These are phyloP conservation scores for Blastobotrys muscicola DNA, from an alignment of 805 yeast genomes.

Conservation along the genomic window DNA sequence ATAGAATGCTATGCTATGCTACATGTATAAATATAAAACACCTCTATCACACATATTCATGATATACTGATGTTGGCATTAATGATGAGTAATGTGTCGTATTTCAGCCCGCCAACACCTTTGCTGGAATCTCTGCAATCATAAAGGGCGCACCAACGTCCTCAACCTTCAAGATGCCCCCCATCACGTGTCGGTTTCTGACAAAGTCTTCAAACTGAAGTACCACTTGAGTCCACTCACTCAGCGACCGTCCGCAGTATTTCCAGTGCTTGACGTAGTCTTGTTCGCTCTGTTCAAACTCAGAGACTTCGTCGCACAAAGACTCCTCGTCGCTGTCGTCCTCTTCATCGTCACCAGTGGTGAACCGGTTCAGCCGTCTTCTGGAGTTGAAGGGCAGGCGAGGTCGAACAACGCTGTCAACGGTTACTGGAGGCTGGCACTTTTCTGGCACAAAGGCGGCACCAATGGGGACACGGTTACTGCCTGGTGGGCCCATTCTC, in stretches of 20 bases:
- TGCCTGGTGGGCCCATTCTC: background rate
- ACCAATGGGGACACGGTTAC: no score
- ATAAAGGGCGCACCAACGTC: conserved; percentile 30
- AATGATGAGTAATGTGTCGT: background rate
- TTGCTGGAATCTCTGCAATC: conserved; percentile 28
- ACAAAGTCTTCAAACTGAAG: conserved; percentile 30
- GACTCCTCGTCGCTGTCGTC: conserved; percentile 6
- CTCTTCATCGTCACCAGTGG: conserved; percentile 2
- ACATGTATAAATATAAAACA: background rate
- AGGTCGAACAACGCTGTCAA: conserved; percentile 4
- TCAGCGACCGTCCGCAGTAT: conserved; percentile 31
- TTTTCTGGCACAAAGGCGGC: no score
- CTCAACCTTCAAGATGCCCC: conserved; percentile 20
- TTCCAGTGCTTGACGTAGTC: conserved; percentile 26
- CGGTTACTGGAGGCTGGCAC: no score
- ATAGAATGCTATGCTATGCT: background rate
- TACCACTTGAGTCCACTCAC: conserved; percentile 31
- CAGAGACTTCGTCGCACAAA: background rate
- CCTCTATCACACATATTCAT: background rate
- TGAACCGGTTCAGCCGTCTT: no score
- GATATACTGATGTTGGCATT: background rate
- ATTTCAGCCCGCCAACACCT: conserved; percentile 6
- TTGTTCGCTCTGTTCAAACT: conserved; percentile 1
- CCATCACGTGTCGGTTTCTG: conserved; percentile 16
- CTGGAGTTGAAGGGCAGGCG: conserved; percentile 14